Percentiles rank a stretch among this genome's conserved stretches.
Conservation (phyloP, 495 filamentous ascomycete genomes). For the Penicillium argentinense region DNA sequence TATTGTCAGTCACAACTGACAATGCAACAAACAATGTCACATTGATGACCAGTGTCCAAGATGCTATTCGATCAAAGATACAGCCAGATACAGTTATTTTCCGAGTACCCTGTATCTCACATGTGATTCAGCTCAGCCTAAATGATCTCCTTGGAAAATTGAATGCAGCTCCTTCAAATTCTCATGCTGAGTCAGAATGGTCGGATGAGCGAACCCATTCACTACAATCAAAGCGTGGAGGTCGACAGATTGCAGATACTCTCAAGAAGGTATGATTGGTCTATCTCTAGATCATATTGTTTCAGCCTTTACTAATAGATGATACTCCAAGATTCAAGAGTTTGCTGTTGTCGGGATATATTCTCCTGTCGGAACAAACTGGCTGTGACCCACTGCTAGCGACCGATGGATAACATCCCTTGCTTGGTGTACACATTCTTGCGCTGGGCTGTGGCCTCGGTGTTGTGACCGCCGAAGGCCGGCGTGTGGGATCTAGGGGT, state of each 20-base stretch:
- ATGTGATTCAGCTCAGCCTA: slow-evolving; percentile 18
- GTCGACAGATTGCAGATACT: slow-evolving; percentile 8
- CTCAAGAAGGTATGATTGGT: slow-evolving; percentile 11
- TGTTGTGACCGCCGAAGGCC: no score
- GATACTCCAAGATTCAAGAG: slow-evolving; percentile 3
- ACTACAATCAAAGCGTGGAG: not conserved
- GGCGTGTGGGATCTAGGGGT: no score
- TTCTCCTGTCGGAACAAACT: no score
- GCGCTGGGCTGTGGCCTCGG: no score
- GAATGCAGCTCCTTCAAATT: slow-evolving; percentile 7
- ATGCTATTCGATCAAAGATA: no score
- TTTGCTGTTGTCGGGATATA: no score
- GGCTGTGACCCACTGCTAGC: no score
- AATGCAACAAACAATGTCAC: slow-evolving; percentile 21
- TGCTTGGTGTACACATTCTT: no score
- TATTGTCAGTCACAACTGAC: slow-evolving; percentile 18
- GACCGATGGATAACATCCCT: no score
- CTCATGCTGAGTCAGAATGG: slow-evolving; percentile 9
- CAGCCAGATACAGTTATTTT: slow-evolving; percentile 1
- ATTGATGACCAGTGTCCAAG: slow-evolving; percentile 11
- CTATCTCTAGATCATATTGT: not conserved
- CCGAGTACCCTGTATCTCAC: slow-evolving; percentile 10
- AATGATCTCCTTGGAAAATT: slow-evolving; percentile 12
- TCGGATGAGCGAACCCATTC: slow-evolving; percentile 5
- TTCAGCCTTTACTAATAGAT: no score